Percentiles rank a stretch among this genome's conserved stretches.
Evolutionary conservation across 2,329 filamentous ascomycete species (phyloP).

Genomic region (Chaetothyriales sp.): DNA sequence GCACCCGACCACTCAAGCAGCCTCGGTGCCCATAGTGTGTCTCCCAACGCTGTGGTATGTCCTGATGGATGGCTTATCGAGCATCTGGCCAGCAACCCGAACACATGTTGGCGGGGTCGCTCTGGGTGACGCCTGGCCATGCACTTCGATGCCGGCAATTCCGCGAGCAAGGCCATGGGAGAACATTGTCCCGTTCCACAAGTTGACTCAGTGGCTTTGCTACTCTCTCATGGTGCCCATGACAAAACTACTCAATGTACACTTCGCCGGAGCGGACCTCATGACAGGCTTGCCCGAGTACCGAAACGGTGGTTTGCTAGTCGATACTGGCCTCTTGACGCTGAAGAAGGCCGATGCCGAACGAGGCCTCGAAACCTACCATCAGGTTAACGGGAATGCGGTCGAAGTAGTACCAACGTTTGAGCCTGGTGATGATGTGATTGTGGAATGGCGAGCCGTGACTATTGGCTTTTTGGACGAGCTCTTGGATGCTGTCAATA

Average conservation of each 20-base stretch:
- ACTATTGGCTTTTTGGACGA: slow-evolving; percentile 64
- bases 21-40: slow-evolving; percentile 73
- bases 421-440: slow-evolving; percentile 58
- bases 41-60: slow-evolving; percentile 82
- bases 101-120: slow-evolving; percentile 76
- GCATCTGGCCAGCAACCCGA: slow-evolving; percentile 79
- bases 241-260: slow-evolving; percentile 63
- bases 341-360: slow-evolving; percentile 57
- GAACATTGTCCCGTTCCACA: slow-evolving; percentile 80
- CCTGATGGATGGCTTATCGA: slow-evolving; percentile 70
- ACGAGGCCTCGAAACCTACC: slow-evolving; percentile 57
- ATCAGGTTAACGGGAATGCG: slow-evolving; percentile 56
- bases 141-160: slow-evolving; percentile 59
- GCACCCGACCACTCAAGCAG: slow-evolving; percentile 77
- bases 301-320: slow-evolving; percentile 76
- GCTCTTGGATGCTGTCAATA: slow-evolving; percentile 55
- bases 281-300: slow-evolving; percentile 86
- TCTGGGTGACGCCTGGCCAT: slow-evolving; percentile 90
- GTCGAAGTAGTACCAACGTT: slow-evolving; percentile 64
- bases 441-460: slow-evolving; percentile 65
- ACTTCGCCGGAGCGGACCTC: slow-evolving; percentile 67
- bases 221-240: slow-evolving; percentile 91
- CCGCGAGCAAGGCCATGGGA: slow-evolving; percentile 60
- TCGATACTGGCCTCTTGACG: slow-evolving; percentile 68
- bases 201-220: slow-evolving; percentile 85